Evolutionary conservation across 805 yeast genomes (phyloP).

Genomic region (Wickerhamomyces bovis): DNA sequence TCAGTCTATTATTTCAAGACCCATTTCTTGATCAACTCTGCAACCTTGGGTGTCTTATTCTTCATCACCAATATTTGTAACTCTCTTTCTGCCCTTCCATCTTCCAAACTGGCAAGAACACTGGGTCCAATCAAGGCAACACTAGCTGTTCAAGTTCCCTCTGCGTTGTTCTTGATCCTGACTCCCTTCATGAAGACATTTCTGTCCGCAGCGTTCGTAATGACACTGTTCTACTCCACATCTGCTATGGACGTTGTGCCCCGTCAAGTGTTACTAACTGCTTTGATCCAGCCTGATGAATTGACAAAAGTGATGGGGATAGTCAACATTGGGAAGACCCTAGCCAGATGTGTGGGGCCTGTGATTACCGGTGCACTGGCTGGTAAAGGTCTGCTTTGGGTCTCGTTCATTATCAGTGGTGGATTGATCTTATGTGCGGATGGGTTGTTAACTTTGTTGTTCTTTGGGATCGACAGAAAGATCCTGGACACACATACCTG

Average conservation of each 20-base stretch:
- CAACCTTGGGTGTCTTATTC: conserved; percentile 60
- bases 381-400: conserved; percentile 36
- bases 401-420: conserved; percentile 48
- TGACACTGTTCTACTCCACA: conserved; percentile 54
- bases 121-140: conserved; percentile 81
- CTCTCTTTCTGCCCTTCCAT: conserved; percentile 68
- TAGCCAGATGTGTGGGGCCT: conserved; percentile 82
- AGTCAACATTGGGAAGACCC: conserved; percentile 80
- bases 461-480: conserved; percentile 27
- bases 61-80: conserved; percentile 57
- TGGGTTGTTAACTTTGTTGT: conserved; percentile 25
- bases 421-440: conserved; percentile 40
- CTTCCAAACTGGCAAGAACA: conserved; percentile 58
- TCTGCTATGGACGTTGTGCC: conserved; percentile 91
- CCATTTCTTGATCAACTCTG: conserved; percentile 46
- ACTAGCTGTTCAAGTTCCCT: conserved; percentile 68
- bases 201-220: conserved; percentile 41
- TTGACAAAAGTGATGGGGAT: conserved; percentile 76
- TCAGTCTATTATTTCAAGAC: conserved; percentile 71
- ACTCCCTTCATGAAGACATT: conserved; percentile 40
- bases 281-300: conserved; percentile 56
- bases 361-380: conserved; percentile 73
- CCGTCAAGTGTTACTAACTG: conserved; percentile 71
- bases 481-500: conserved; percentile 15
- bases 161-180: conserved; percentile 54